Evolutionary conservation across 2,329 filamentous ascomycete genomes (phyloP), one percentile per base, ranked within the genome.

Genomic region (Didymella keratinophila): DNA sequence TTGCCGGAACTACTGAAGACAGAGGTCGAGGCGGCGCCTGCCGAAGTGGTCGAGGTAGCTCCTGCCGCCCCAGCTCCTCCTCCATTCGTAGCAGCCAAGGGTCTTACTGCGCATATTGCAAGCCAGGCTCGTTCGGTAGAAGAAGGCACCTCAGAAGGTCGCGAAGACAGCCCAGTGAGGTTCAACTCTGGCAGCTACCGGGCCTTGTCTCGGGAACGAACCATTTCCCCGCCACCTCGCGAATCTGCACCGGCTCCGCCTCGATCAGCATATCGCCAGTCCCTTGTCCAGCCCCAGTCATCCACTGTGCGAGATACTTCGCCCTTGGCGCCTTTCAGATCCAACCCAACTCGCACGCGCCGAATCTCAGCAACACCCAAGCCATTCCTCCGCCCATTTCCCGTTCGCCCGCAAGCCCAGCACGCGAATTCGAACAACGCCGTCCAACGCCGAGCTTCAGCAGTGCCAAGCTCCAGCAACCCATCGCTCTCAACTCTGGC

Each of bases 361-460:
- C 70, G 74, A n/a, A 61, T 72, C 10, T 74, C 73, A 23, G 64
- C 69, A 28, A 71, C 68, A 7, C 71, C 74, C 2, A 77, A 77
- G 56, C 74, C 74, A 14, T 76, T 74, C 43, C 59, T 77, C 20
- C 70, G 72, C 27, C 75, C 75, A 3, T 68, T 78, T 14, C 76
- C 76, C 4, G 69, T 78, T 4, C 66, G 74, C 4, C 70, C 73
- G 1, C 71, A 74, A 51, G 62, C 70, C 10, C 72, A 73, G 48
- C 69, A 72, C 39, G 47, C 64, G 11, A 70, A 72, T 51, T 63
- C 61, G 10, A 65, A 68, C 7, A 56, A 68, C 11, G 59, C 73
- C 12, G 56, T 73, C 7, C 66, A 71, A 9, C 68, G 74, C 21
- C 73, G 76, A 30, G 63, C 76, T 9, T 75, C 73, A 5, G 63